A percentile compares a stretch with the other conserved stretches of the same genome.
Evolutionary conservation across 106 monocot genomes (phyloP).

Genomic region (Iris macrosiphon): DNA sequence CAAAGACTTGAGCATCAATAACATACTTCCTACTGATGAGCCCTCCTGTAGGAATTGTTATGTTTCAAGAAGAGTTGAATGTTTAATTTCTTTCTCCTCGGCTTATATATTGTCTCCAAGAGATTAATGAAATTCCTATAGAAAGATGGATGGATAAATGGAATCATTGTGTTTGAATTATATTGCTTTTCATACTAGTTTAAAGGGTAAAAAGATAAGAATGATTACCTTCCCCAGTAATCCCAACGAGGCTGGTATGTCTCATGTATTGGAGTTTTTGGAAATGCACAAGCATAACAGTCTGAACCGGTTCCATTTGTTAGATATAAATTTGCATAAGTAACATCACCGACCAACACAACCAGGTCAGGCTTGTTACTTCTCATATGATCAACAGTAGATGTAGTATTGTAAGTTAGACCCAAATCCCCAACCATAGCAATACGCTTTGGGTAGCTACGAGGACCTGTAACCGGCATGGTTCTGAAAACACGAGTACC

Average conservation of each 20-base stretch:
- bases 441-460: conserved; percentile 57
- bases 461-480: conserved; percentile 64
- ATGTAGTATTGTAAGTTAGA: conserved; percentile 83
- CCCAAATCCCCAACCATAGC: conserved; percentile 84
- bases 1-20: too few species aligned
- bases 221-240: conserved; percentile 80
- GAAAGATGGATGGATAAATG: too few species aligned
- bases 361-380: conserved; percentile 73
- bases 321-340: conserved; percentile 81
- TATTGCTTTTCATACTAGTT: too few species aligned
- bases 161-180: too few species aligned
- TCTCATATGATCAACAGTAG: conserved; percentile 73
- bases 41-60: too few species aligned
- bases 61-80: too few species aligned
- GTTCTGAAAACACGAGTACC: conserved; percentile 51
- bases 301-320: conserved; percentile 87
- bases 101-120: too few species aligned
- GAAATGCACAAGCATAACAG: conserved; percentile 80
- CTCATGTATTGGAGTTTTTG: conserved; percentile 79
- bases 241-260: conserved; percentile 95
- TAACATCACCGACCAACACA: conserved; percentile 76
- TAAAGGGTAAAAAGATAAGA: too few species aligned
- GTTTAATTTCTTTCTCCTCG: too few species aligned
- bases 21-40: too few species aligned
- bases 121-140: too few species aligned